phyloP scores from a whole-genome alignment of 2,329 filamentous ascomycete genomes.

The Fusarium anguioides region DNA sequence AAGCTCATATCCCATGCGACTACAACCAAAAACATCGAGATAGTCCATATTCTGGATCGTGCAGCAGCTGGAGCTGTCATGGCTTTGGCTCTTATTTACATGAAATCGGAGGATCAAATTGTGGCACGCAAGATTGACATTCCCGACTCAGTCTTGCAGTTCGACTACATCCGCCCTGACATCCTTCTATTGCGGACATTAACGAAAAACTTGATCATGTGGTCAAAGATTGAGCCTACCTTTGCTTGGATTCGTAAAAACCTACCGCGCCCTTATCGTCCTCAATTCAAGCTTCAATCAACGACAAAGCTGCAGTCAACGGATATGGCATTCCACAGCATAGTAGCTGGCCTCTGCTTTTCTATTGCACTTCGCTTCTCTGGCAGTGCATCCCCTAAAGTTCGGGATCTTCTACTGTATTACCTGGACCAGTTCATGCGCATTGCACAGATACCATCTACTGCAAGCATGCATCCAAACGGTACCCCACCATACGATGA shows the following conservation, averaged over 20 bases:
- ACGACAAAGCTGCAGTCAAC: conserved; percentile 76
- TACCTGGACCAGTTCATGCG: conserved; percentile 90
- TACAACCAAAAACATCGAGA: conserved; percentile 87
- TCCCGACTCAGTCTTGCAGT: conserved; percentile 88
- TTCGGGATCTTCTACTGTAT: conserved; percentile 82
- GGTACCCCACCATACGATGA: conserved; percentile 75
- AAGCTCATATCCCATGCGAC: conserved; percentile 87
- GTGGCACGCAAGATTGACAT: conserved; percentile 93
- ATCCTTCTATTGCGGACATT: conserved; percentile 90
- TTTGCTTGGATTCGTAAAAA: conserved; percentile 80
- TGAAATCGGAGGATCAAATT: conserved; percentile 92
- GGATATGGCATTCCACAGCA: conserved; percentile 93
- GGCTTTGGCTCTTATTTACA: conserved; percentile 90
- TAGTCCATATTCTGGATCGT: conserved; percentile 92
- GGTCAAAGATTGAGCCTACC: conserved; percentile 81
- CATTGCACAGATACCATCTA: conserved; percentile 70
- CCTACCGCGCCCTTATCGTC: conserved; percentile 76
- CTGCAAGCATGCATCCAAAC: conserved; percentile 45
- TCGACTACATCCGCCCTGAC: conserved; percentile 95
- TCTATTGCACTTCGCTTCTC: conserved; percentile 79
- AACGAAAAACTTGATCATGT: conserved; percentile 91
- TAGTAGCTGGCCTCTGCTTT: conserved; percentile 89
- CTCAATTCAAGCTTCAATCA: conserved; percentile 68
- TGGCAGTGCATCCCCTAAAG: conserved; percentile 75
- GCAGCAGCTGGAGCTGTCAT: conserved; percentile 94